Evolutionary conservation across 2,329 filamentous ascomycete species (phyloP).

Genomic region (Lachnellula occidentalis): DNA sequence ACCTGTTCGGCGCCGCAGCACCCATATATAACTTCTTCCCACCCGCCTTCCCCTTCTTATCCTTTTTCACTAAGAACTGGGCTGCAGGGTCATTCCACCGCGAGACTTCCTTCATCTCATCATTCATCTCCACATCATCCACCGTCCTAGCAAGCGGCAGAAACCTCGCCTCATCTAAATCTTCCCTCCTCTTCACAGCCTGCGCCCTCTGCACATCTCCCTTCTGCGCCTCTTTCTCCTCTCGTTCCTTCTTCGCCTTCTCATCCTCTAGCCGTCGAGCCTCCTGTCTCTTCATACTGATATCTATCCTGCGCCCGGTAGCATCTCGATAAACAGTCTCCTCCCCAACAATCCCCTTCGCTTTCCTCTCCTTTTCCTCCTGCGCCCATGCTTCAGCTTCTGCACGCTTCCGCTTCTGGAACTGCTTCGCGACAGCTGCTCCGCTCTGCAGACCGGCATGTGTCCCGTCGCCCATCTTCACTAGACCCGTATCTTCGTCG

Average conservation of each 20-base stretch:
- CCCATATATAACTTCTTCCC: constrained; percentile 60
- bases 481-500: constrained; percentile 43
- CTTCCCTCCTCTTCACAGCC: constrained; percentile 57
- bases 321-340: constrained; percentile 96
- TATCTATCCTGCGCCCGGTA: constrained; percentile 87
- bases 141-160: constrained; percentile 73
- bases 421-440: constrained; percentile 65
- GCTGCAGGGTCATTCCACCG: constrained; percentile 95
- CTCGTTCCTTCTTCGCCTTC: constrained; percentile 56
- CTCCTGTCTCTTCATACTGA: constrained; percentile 85
- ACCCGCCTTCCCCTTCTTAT: constrained; percentile 18
- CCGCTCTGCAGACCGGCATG: constrained; percentile 83
- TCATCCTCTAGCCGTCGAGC: constrained; percentile 74
- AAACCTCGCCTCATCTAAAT: constrained; percentile 73
- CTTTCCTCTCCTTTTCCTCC: constrained; percentile 36
- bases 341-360: constrained; percentile 41
- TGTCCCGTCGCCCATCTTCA: constrained; percentile 83
- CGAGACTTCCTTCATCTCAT: constrained; percentile 67
- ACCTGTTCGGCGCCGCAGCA: constrained; percentile 80
- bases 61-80: constrained; percentile 59
- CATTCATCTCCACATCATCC: constrained; percentile 86
- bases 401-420: constrained; percentile 59
- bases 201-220: constrained; percentile 79
- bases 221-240: constrained; percentile 64
- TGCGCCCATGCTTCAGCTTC: constrained; percentile 49